A percentile compares a stretch with the other conserved stretches of the same genome.
Conservation (phyloP, 2,329 filamentous ascomycete genomes). For the Ophiocordyceps sinensis region DNA sequence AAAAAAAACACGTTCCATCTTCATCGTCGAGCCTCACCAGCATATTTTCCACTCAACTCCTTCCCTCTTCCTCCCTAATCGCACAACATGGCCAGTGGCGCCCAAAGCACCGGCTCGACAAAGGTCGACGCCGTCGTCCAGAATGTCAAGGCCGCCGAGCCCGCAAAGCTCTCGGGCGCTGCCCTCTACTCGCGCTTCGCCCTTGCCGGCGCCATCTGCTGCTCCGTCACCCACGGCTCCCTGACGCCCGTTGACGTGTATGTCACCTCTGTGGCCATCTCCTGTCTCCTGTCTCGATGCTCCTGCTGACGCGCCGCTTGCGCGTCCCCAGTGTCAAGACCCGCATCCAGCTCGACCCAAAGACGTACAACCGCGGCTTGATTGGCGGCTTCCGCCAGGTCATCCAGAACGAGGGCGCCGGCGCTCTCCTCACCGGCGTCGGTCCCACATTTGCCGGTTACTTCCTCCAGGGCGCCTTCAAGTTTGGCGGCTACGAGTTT, state of each 20-base stretch:
- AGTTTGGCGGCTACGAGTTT: slow-evolving; percentile 91
- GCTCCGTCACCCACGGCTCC: slow-evolving; percentile 91
- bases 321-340: slow-evolving; percentile 70
- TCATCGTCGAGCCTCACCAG: slow-evolving; percentile 5
- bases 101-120: slow-evolving; percentile 22
- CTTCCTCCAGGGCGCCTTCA: slow-evolving; percentile 88
- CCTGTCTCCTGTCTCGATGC: not conserved
- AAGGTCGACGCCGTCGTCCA: slow-evolving; percentile 31
- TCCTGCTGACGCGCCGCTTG: not conserved
- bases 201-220: slow-evolving; percentile 95
- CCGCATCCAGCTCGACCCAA: slow-evolving; percentile 83
- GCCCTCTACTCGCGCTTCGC: slow-evolving; percentile 90
- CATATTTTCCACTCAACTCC: slow-evolving; percentile 1
- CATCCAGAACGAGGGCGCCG: slow-evolving; percentile 69
- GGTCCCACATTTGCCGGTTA: slow-evolving; percentile 81
- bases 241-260: slow-evolving; percentile 99
- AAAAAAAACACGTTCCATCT: not conserved
- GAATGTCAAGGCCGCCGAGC: slow-evolving; percentile 24
- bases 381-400: slow-evolving; percentile 80
- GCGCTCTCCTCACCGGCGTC: slow-evolving; percentile 71
- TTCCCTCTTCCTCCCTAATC: not conserved
- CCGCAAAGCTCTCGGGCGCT: slow-evolving; percentile 33
- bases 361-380: slow-evolving; percentile 77
- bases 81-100: slow-evolving; percentile 23
- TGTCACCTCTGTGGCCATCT: slow-evolving; percentile 38